phyloP scores from a whole-genome alignment of 164 flowering plant species.

The Magnolia kwangsiensis region DNA sequence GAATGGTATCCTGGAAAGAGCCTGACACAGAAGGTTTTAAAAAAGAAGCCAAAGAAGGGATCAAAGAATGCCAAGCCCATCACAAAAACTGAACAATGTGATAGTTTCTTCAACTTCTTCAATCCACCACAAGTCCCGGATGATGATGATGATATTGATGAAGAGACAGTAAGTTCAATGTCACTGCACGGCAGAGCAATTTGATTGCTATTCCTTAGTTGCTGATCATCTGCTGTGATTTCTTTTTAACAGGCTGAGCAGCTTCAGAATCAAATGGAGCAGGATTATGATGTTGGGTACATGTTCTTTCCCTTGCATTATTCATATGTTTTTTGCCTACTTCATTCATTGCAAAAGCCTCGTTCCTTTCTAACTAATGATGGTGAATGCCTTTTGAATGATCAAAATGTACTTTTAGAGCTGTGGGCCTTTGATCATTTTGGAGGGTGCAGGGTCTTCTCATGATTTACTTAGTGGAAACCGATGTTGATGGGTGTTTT shows the following conservation, averaged over 20 bases:
- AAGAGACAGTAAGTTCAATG: slow-evolving; percentile 60
- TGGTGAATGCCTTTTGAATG: too few relatives aligned
- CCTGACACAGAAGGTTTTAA: slow-evolving; percentile 36
- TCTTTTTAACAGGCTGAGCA: slow-evolving; percentile 35
- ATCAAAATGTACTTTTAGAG: too few relatives aligned
- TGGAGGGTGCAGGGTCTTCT: too few relatives aligned
- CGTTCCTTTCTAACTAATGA: too few relatives aligned
- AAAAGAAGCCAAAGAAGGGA: slow-evolving; percentile 44
- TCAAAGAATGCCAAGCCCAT: slow-evolving; percentile 39
- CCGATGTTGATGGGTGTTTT: not conserved
- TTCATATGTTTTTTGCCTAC: not conserved
- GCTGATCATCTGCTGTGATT: not conserved
- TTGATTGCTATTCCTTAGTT: slow-evolving; percentile 20
- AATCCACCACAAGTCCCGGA: slow-evolving; percentile 45
- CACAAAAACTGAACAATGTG: slow-evolving; percentile 42
- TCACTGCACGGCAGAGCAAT: not conserved
- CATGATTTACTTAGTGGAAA: too few relatives aligned
- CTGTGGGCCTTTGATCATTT: too few relatives aligned
- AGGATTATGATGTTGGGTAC: slow-evolving; percentile 47
- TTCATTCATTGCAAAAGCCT: not conserved
- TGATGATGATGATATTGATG: slow-evolving; percentile 83
- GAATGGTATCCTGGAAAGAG: slow-evolving; percentile 44
- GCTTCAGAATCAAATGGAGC: slow-evolving; percentile 45
- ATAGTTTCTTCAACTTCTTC: slow-evolving; percentile 44
- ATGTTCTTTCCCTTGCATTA: not conserved